phyloP scores from a whole-genome alignment of 129 eudicot genomes.

The Gnaphalium uliginosum region DNA sequence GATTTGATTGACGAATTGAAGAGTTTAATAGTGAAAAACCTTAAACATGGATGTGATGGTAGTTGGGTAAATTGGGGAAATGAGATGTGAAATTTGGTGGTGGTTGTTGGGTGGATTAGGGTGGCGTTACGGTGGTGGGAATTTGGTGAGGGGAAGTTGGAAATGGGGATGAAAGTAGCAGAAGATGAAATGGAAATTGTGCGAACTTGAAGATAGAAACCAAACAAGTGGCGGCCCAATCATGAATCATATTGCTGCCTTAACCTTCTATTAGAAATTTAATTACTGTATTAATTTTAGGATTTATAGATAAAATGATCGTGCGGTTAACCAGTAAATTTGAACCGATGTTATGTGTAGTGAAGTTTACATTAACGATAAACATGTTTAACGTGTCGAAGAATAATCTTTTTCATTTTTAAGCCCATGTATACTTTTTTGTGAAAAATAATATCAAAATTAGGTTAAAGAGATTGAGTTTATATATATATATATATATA shows the following conservation, averaged over 20 bases:
- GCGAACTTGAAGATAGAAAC: background rate
- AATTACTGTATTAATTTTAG: too few species aligned
- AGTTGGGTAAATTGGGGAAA: background rate
- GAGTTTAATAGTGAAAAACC: background rate
- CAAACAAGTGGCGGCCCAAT: conserved; percentile 15
- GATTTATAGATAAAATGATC: too few species aligned
- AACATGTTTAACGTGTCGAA: too few species aligned
- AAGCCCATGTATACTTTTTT: too few species aligned
- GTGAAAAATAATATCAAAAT: too few species aligned
- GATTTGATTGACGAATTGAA: background rate
- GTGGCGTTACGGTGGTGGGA: background rate
- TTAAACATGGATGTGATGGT: background rate
- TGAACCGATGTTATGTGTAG: too few species aligned
- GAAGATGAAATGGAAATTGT: background rate
- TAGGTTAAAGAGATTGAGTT: too few species aligned
- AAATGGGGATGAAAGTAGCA: background rate
- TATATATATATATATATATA: too few species aligned
- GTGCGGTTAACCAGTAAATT: too few species aligned
- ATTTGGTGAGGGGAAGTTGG: background rate
- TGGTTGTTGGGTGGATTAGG: background rate
- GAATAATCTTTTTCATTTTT: too few species aligned
- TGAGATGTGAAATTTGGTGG: background rate
- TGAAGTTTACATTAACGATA: too few species aligned
- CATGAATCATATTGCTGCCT: background rate
- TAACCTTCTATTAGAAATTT: background rate